Conservation (phyloP, 768 basidiomycete genomes). For the Omphalotus guepiniiformis region DNA sequence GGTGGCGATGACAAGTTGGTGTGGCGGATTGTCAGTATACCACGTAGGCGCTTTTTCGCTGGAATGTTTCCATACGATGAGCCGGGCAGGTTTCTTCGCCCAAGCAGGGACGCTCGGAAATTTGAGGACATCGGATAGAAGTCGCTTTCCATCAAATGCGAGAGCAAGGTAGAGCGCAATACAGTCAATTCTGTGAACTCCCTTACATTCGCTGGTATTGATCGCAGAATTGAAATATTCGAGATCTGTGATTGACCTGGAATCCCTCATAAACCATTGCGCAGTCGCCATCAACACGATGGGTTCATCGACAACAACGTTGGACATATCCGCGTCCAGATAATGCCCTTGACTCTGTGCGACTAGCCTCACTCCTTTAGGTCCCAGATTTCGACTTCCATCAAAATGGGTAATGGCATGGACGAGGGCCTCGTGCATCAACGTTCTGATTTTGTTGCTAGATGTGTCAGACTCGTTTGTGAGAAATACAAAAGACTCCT, state of each 20-base stretch:
- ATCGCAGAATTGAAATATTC: not conserved
- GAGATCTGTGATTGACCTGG: not conserved
- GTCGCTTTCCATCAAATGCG: no score
- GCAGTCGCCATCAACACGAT: not conserved
- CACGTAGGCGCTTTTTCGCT: no score
- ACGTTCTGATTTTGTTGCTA: not conserved
- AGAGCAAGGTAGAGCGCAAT: no score
- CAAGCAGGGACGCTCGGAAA: no score
- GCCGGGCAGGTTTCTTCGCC: no score
- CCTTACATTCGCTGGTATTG: no score
- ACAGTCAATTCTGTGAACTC: no score
- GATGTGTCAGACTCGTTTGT: not conserved
- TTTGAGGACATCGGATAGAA: no score
- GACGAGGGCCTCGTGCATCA: not conserved
- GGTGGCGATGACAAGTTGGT: no score
- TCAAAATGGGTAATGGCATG: not conserved
- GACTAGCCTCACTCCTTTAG: not conserved
- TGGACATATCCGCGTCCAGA: not conserved
- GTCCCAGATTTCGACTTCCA: not conserved
- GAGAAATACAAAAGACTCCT: not conserved
- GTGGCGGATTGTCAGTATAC: no score
- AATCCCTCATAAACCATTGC: not conserved
- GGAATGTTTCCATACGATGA: no score
- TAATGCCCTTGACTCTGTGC: not conserved
- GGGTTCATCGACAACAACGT: not conserved